Evolutionary conservation across 306 rosid species (phyloP).

Genomic region (Benincasa hispida): DNA sequence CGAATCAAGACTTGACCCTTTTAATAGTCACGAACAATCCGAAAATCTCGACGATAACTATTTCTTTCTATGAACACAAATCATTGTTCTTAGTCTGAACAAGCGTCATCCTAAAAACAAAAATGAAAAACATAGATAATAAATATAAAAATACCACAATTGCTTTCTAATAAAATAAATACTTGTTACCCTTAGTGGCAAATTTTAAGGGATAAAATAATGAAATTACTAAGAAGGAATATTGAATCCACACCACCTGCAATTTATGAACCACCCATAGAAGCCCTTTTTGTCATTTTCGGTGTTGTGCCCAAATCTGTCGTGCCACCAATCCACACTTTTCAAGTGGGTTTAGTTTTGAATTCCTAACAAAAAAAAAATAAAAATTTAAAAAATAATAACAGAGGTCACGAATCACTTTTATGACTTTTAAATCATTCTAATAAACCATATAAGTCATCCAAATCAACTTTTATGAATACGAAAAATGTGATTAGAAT

Average conservation of each 20-base stretch:
- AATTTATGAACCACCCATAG: slow-evolving; percentile 9
- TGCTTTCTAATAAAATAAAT: too few relatives aligned
- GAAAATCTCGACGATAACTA: neutral
- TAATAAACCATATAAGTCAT: too few relatives aligned
- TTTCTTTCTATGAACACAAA: neutral
- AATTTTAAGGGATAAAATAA: too few relatives aligned
- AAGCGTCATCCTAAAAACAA: neutral
- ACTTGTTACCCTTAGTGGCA: too few relatives aligned
- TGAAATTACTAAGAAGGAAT: slow-evolving; percentile 15
- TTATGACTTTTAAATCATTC: too few relatives aligned
- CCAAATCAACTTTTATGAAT: too few relatives aligned
- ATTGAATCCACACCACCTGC: slow-evolving; percentile 1
- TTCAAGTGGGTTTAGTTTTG: slow-evolving; percentile 13
- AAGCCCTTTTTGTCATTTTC: slow-evolving; percentile 12
- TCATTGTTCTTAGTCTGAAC: neutral
- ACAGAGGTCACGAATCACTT: too few relatives aligned
- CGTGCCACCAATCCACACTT: slow-evolving; percentile 4
- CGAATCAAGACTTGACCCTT: neutral
- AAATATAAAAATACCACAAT: too few relatives aligned
- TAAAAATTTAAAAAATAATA: too few relatives aligned
- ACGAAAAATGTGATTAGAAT: too few relatives aligned
- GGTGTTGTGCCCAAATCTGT: slow-evolving; percentile 6
- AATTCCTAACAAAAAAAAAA: neutral
- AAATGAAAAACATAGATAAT: too few relatives aligned
- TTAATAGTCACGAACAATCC: neutral